Evolutionary conservation across 169 alveolate genomes (phyloP).

Genomic region (Perkinsus marinus): DNA sequence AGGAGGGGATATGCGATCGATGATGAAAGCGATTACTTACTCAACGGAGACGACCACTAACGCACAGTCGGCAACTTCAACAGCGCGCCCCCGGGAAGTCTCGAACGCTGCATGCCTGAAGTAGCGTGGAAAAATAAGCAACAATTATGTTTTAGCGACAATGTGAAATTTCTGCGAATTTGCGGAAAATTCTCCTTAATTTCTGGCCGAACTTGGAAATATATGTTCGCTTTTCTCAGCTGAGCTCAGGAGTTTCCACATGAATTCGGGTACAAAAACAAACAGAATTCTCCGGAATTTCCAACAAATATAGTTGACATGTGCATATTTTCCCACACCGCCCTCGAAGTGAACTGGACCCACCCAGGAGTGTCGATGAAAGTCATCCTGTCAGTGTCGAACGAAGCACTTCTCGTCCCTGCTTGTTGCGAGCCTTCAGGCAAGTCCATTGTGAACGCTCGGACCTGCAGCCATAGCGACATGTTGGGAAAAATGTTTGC

Average conservation of each 20-base stretch:
- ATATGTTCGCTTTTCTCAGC: too few relatives aligned
- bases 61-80: constrained; percentile 43
- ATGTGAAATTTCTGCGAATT: too few relatives aligned
- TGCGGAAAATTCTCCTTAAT: too few relatives aligned
- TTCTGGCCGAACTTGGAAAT: too few relatives aligned
- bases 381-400: constrained; percentile 14
- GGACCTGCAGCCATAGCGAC: background rate
- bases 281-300: too few relatives aligned
- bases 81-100: constrained; percentile 48
- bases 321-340: too few relatives aligned
- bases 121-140: background rate
- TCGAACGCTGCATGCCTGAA: constrained; percentile 38
- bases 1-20: background rate
- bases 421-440: background rate
- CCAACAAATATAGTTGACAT: too few relatives aligned
- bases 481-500: too few relatives aligned
- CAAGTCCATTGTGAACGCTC: background rate
- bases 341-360: background rate
- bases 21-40: constrained; percentile 8
- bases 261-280: too few relatives aligned
- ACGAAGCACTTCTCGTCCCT: background rate
- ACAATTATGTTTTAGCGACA: too few relatives aligned
- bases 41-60: constrained; percentile 44
- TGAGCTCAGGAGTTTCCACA: too few relatives aligned
- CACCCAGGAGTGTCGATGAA: constrained; percentile 55